Base-by-base conservation (phyloP, 2,329 filamentous ascomycete genomes). In the Phialophora tarda region DNA sequence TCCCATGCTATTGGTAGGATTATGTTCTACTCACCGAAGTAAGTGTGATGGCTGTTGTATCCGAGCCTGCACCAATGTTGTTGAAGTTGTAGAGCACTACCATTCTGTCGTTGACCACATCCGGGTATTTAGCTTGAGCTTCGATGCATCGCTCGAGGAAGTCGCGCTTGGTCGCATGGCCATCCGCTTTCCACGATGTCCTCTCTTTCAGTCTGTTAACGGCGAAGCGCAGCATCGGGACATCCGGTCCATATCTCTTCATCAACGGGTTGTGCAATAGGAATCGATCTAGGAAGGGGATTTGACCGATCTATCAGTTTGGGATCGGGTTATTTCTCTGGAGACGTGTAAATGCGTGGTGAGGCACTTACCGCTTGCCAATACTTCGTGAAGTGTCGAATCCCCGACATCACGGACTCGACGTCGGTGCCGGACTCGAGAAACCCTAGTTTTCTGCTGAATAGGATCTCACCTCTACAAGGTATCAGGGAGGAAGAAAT, bases 141-240 rank as follows among this genome's bases (percentile, higher is more conserved):
- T 68, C 66, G 34, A 68, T 41, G 38, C 54, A 66, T 44, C 66
- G 51, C 30, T 67, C 54, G 26, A 66, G 62, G 38, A 68, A 66
- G 61, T 68, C 68, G 17, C 54, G 60, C 32, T 65, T 60, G 34
- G 28, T 50, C 12, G 24, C 41, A 24, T 57, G 44, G 6, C 54
- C 63, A 26, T 32, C 21, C 7, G 53, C 53, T 30, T 58, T 65
- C 7, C 32, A 55, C 12, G 81, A 77, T 1, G 87, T 81, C 30
- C 90, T 86, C 74, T 91, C 88, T 26, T 83, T 84, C 79, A 91
- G 89, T 64, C 88, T 86, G 3, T 83, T 85, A 62, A 86, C 83
- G 0, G 90, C 90, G 74, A 93, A 93, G 21, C 82, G 81, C 7
- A 89, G 90, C 0, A 91, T 88, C 1, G 90, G 88, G 74, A 91